A percentile compares a stretch with the other conserved stretches of the same genome.
These are phyloP conservation scores for Daldinia sp. DNA, from an alignment of 2,329 filamentous ascomycete species.

Conservation along the genomic window DNA sequence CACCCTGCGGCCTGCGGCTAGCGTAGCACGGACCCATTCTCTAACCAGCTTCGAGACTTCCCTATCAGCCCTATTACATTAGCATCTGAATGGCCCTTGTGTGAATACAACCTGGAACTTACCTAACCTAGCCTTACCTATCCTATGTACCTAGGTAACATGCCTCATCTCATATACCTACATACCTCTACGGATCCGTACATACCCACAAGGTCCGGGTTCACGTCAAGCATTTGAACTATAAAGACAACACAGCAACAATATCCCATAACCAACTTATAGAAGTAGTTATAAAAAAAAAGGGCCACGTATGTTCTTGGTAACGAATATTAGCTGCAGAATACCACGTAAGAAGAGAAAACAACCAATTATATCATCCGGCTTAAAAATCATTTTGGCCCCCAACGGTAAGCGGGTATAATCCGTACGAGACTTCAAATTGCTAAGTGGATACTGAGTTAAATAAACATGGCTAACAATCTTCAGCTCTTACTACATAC, in stretches of 20 bases:
- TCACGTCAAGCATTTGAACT: neutral
- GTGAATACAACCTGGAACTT: neutral
- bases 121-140: neutral
- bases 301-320: slow-evolving; percentile 15
- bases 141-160: no score
- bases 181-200: no score
- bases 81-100: neutral
- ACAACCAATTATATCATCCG: slow-evolving; percentile 8
- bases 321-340: neutral
- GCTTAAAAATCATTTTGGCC: neutral
- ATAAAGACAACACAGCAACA: slow-evolving; percentile 6
- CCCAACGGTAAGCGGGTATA: slow-evolving; percentile 6
- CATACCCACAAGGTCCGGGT: neutral
- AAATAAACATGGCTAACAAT: no score
- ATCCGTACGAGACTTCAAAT: neutral
- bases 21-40: neutral
- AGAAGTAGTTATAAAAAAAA: slow-evolving; percentile 3
- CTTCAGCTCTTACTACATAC: no score
- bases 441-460: slow-evolving; percentile 2
- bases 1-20: slow-evolving; percentile 1
- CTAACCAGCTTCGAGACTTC: neutral
- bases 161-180: no score
- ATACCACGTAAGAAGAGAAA: slow-evolving; percentile 16
- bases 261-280: neutral
- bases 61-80: slow-evolving; percentile 1